Evolutionary conservation across 2,329 filamentous ascomycete genomes (phyloP).

Genomic region (Stagonosporopsis chrysanthemi): DNA sequence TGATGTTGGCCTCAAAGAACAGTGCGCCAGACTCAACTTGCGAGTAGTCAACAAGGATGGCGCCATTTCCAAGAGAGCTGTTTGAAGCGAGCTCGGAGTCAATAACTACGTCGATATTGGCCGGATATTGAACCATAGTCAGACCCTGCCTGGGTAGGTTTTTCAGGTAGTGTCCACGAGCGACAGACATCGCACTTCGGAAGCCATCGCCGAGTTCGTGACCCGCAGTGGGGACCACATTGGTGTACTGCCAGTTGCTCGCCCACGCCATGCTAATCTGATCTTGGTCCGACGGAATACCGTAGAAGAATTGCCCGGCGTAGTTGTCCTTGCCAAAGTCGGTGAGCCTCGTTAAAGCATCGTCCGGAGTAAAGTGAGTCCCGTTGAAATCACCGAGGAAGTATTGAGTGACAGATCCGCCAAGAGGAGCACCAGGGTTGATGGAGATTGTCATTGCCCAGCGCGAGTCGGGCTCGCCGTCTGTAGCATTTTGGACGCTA

Average conservation of each 20-base stretch:
- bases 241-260: constrained; percentile 67
- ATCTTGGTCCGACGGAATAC: constrained; percentile 51
- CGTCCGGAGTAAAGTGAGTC: constrained; percentile 63
- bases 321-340: constrained; percentile 64
- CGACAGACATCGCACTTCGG: constrained; percentile 61
- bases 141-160: constrained; percentile 61
- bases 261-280: constrained; percentile 64
- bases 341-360: constrained; percentile 52
- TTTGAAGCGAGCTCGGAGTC: constrained; percentile 53
- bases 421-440: constrained; percentile 65
- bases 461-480: constrained; percentile 50
- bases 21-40: constrained; percentile 59
- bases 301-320: constrained; percentile 63
- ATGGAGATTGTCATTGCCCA: constrained; percentile 61
- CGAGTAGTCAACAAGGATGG: constrained; percentile 60
- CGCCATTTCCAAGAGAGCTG: constrained; percentile 58
- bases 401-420: constrained; percentile 64
- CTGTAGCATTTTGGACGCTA: constrained; percentile 49
- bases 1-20: constrained; percentile 64
- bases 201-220: constrained; percentile 55
- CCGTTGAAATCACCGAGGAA: constrained; percentile 69
- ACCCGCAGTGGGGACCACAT: constrained; percentile 61
- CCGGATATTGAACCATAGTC: constrained; percentile 60
- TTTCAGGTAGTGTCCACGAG: constrained; percentile 61
- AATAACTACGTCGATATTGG: constrained; percentile 59